Conservation (phyloP, 768 basidiomycete species). For the Psilocybe subaeruginosa region DNA sequence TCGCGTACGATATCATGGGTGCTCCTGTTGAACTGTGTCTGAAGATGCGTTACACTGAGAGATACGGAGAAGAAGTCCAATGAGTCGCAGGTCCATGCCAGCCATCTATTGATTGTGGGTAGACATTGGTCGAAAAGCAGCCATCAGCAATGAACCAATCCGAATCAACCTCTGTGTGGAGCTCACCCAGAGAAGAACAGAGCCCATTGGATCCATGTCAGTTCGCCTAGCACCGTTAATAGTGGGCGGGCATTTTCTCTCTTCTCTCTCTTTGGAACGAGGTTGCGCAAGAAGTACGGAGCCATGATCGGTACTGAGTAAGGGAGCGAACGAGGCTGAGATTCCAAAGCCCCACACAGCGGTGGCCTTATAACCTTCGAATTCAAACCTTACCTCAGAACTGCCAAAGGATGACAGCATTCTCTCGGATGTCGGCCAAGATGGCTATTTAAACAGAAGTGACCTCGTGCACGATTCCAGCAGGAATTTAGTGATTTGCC, state of each 20-base stretch:
- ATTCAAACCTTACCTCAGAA: not conserved
- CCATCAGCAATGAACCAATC: not conserved
- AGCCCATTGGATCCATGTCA: constrained; percentile 59
- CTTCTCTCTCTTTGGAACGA: constrained; percentile 50
- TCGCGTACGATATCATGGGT: constrained; percentile 38
- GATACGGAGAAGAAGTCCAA: constrained; percentile 87
- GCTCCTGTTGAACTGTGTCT: constrained; percentile 46
- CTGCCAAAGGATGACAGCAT: not conserved
- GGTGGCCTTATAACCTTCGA: not conserved
- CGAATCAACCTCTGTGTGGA: constrained; percentile 22
- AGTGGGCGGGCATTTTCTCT: constrained; percentile 39
- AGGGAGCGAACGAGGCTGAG: not conserved
- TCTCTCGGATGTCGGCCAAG: not conserved
- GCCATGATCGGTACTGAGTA: constrained; percentile 6
- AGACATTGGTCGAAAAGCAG: not conserved
- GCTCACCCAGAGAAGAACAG: constrained; percentile 66
- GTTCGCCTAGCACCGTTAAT: constrained; percentile 40
- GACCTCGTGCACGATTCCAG: not conserved
- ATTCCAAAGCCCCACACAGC: not conserved
- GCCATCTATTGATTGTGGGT: constrained; percentile 50
- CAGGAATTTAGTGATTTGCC: not conserved
- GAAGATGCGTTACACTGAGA: constrained; percentile 52
- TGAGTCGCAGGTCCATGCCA: constrained; percentile 88
- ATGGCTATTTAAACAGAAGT: not conserved
- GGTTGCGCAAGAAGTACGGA: constrained; percentile 33